Percentiles rank a stretch among this genome's conserved stretches.
Evolutionary conservation across 257 asterid genomes (phyloP).

Genomic region (Nyctanthes arbortristis): DNA sequence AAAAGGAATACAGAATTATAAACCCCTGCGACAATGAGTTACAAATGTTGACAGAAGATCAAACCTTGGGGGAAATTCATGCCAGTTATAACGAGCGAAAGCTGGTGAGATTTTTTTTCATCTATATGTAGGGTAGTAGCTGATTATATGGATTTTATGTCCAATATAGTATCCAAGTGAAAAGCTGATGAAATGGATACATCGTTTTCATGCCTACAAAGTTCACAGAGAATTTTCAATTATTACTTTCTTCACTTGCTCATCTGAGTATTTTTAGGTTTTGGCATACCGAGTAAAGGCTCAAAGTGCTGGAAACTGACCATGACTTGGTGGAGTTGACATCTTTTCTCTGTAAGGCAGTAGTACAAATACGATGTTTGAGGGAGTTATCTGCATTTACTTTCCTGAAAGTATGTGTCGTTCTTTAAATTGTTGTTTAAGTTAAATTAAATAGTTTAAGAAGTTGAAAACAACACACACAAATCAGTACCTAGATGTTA

Average conservation of each 20-base stretch:
- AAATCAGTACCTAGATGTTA: conserved; percentile 17
- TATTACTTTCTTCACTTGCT: not conserved
- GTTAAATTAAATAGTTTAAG: conserved; percentile 24
- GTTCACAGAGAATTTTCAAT: not conserved
- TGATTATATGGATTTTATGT: conserved; percentile 1
- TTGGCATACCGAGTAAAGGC: conserved; percentile 63
- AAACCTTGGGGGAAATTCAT: conserved; percentile 74
- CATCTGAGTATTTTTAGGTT: conserved; percentile 46
- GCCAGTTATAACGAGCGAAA: conserved; percentile 57
- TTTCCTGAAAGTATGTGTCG: conserved; percentile 9
- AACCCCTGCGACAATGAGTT: conserved; percentile 47
- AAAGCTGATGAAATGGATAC: not conserved
- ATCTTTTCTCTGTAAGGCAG: conserved; percentile 11
- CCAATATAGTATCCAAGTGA: not conserved
- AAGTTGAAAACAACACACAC: not conserved
- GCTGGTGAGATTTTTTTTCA: conserved; percentile 49
- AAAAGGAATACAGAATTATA: conserved; percentile 25
- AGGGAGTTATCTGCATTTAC: conserved; percentile 17
- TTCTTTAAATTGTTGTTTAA: conserved; percentile 25
- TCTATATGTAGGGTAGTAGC: not conserved
- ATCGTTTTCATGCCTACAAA: not conserved
- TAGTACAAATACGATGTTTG: conserved; percentile 24
- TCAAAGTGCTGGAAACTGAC: conserved; percentile 23
- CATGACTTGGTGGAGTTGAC: conserved; percentile 4
- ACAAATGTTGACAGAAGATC: conserved; percentile 58